Percentiles rank a stretch among this genome's conserved stretches.
These are phyloP conservation scores for Penicillium glabrum DNA, from an alignment of 2,329 filamentous ascomycete species.

Conservation along the genomic window DNA sequence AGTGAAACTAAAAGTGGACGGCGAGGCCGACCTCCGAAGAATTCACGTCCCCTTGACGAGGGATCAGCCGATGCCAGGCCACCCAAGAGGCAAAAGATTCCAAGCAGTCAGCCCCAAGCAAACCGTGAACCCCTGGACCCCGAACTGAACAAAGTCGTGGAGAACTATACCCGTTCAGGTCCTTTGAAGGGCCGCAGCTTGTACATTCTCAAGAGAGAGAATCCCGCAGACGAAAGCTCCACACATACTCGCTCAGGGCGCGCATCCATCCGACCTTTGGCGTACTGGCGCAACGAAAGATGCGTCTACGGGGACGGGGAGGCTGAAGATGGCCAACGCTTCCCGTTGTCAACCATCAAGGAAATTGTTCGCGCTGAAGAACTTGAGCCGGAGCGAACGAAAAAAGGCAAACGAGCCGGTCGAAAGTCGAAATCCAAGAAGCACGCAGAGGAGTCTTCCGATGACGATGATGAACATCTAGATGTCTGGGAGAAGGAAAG, in stretches of 20 bases:
- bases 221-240: conserved; percentile 53
- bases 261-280: conserved; percentile 72
- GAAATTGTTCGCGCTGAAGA: conserved; percentile 76
- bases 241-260: conserved; percentile 75
- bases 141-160: conserved; percentile 43
- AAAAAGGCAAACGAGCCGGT: conserved; percentile 36
- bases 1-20: conserved; percentile 27
- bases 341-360: conserved; percentile 69
- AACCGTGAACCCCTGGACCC: conserved; percentile 31
- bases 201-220: conserved; percentile 53
- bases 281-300: conserved; percentile 84
- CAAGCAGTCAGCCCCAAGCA: conserved; percentile 22
- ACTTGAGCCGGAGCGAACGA: conserved; percentile 45
- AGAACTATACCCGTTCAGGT: conserved; percentile 44
- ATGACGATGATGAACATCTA: conserved; percentile 38
- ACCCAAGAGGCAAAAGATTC: conserved; percentile 21
- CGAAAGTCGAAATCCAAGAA: conserved; percentile 34
- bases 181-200: conserved; percentile 51
- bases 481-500: conserved; percentile 48
- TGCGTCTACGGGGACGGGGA: conserved; percentile 68
- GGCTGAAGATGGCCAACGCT: conserved; percentile 54
- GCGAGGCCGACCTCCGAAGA: conserved; percentile 31
- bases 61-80: conserved; percentile 25
- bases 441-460: conserved; percentile 37
- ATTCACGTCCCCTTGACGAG: conserved; percentile 23